phyloP scores from a whole-genome alignment of 495 filamentous ascomycete species.

The Rhypophila decipiens region DNA sequence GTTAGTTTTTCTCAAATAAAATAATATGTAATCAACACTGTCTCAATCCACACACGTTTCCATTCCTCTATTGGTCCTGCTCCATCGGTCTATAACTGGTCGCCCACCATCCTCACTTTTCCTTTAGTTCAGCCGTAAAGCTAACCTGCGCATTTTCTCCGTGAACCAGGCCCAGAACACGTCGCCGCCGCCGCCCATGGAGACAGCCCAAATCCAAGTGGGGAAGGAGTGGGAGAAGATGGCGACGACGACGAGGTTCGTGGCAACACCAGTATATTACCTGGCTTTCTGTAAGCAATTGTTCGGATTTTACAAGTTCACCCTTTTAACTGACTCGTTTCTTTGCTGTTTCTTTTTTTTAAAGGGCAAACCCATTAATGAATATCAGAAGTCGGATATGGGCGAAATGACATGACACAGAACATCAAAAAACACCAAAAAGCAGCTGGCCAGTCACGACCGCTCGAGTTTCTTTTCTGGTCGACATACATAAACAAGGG shows the following conservation, averaged over 20 bases:
- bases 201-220: neutral
- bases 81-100: no score
- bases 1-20: neutral
- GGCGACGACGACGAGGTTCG: slow-evolving; percentile 17
- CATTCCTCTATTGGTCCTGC: neutral
- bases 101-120: no score
- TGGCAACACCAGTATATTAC: slow-evolving; percentile 2
- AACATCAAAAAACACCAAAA: neutral
- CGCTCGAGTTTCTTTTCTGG: no score
- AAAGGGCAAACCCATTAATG: slow-evolving; percentile 10
- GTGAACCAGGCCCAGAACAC: neutral
- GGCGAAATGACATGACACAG: slow-evolving; percentile 2
- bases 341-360: neutral
- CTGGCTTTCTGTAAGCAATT: slow-evolving; percentile 14
- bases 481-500: no score
- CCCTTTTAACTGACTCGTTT: neutral
- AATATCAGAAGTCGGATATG: slow-evolving; percentile 10
- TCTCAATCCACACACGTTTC: neutral
- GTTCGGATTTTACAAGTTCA: neutral
- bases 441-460: no score
- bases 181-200: neutral
- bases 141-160: neutral
- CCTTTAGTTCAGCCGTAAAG: no score
- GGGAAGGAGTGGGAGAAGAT: neutral
- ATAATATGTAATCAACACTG: neutral